Conservation (phyloP, 1,284 basidiomycete genomes). For the Trichosporon faecale region DNA sequence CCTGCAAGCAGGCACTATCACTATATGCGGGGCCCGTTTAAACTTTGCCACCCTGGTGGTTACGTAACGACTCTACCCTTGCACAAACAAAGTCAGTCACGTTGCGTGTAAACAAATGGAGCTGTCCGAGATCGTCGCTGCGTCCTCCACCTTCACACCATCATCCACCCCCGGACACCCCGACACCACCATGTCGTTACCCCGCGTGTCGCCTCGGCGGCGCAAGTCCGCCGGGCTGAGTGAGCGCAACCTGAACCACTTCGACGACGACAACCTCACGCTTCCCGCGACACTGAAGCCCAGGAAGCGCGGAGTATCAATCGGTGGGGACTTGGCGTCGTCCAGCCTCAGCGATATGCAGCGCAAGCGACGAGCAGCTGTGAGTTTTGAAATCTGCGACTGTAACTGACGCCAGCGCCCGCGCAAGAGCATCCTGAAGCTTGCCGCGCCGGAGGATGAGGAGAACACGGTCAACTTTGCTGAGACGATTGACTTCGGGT, state of each 20-base stretch:
- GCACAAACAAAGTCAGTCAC: conserved; percentile 18
- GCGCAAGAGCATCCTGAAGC: conserved; percentile 40
- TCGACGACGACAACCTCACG: conserved; percentile 28
- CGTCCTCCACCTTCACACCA: neutral
- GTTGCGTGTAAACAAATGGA: conserved; percentile 1
- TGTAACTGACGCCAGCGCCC: conserved; percentile 31
- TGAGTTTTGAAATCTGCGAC: neutral
- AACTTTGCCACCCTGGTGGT: neutral
- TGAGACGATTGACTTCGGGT: conserved; percentile 35
- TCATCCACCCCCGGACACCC: neutral
- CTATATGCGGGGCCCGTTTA: neutral
- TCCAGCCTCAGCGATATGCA: conserved; percentile 14
- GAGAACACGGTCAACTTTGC: conserved; percentile 12
- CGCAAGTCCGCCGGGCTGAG: conserved; percentile 34
- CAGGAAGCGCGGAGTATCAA: conserved; percentile 27
- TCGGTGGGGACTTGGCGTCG: conserved; percentile 26
- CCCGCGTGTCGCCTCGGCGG: conserved; percentile 24
- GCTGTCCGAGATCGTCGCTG: neutral
- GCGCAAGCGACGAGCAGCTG: conserved; percentile 9
- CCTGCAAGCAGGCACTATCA: neutral
- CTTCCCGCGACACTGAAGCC: conserved; percentile 24
- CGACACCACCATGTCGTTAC: conserved; percentile 23
- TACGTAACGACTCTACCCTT: neutral
- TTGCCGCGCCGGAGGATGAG: conserved; percentile 9
- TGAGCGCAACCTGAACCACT: conserved; percentile 34